Percentiles rank a stretch among this genome's conserved stretches.
Evolutionary conservation across 2,329 filamentous ascomycete species (phyloP).

Genomic region (Chrysosporium queenslandicum): DNA sequence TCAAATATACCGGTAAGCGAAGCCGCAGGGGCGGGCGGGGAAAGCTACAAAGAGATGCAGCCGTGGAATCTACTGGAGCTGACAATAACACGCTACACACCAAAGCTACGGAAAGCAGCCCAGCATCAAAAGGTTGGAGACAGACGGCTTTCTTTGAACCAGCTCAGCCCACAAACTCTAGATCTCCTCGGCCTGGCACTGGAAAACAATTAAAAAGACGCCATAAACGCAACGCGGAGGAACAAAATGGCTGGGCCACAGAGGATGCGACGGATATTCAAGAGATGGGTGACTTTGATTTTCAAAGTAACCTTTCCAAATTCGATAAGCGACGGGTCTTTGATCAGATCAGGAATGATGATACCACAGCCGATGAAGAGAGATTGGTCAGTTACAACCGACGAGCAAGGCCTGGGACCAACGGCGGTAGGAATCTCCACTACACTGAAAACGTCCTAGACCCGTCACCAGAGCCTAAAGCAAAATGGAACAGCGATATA

Average conservation of each 20-base stretch:
- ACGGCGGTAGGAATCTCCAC: constrained; percentile 80
- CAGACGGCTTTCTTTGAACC: constrained; percentile 56
- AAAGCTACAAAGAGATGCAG: constrained; percentile 38
- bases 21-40: constrained; percentile 40
- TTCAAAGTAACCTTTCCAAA: constrained; percentile 76
- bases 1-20: constrained; percentile 28
- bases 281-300: constrained; percentile 91
- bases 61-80: constrained; percentile 30
- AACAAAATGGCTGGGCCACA: constrained; percentile 81
- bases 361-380: constrained; percentile 77
- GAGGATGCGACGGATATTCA: constrained; percentile 92
- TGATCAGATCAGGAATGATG: constrained; percentile 79
- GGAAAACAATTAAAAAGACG: constrained; percentile 40
- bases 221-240: constrained; percentile 41
- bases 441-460: constrained; percentile 87
- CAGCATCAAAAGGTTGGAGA: constrained; percentile 55
- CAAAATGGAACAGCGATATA: constrained; percentile 61
- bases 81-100: constrained; percentile 28
- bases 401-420: constrained; percentile 53
- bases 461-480: constrained; percentile 34
- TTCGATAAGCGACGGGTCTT: constrained; percentile 92
- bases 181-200: constrained; percentile 22
- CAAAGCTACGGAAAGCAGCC: constrained; percentile 17
- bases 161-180: constrained; percentile 36
- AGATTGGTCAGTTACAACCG: constrained; percentile 87